phyloP scores from a whole-genome alignment of 2,329 filamentous ascomycete species.

The Fusarium sp. region DNA sequence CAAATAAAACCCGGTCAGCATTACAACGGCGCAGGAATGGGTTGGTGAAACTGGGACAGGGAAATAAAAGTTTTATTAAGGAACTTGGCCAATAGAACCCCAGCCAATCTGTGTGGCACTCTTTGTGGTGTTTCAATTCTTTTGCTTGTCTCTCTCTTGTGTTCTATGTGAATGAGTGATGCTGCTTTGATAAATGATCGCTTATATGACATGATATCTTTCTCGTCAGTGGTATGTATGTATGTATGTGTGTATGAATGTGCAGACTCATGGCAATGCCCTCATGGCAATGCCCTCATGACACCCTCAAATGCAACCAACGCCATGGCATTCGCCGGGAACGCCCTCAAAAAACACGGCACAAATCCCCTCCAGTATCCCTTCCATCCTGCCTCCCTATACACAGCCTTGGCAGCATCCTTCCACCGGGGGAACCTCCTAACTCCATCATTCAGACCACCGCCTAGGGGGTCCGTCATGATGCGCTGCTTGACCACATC shows the following conservation, averaged over 20 bases:
- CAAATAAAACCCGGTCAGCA: conserved; percentile 13
- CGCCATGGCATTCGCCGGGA: conserved; percentile 95
- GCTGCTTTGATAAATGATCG: neutral
- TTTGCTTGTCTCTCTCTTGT: neutral
- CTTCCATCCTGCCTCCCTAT: conserved; percentile 76
- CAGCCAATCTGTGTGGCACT: conserved; percentile 46
- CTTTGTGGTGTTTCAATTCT: conserved; percentile 40
- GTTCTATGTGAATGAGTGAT: neutral
- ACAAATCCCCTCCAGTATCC: conserved; percentile 95
- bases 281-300: conserved; percentile 73
- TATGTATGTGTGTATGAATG: neutral
- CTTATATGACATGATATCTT: neutral
- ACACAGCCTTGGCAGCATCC: conserved; percentile 82
- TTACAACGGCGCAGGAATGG: conserved; percentile 45
- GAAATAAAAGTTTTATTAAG: conserved; percentile 37
- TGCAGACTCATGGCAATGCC: conserved; percentile 62
- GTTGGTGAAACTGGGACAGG: conserved; percentile 45
- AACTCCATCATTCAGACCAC: conserved; percentile 72
- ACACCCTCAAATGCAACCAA: conserved; percentile 93
- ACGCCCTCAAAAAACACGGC: conserved; percentile 92
- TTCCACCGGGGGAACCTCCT: conserved; percentile 80
- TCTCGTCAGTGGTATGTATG: conserved; percentile 1
- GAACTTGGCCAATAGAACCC: conserved; percentile 44
- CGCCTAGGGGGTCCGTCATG: conserved; percentile 93
- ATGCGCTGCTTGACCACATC: conserved; percentile 96